phyloP scores from a whole-genome alignment of 495 filamentous ascomycete genomes.

The Lophiotrema nucula region DNA sequence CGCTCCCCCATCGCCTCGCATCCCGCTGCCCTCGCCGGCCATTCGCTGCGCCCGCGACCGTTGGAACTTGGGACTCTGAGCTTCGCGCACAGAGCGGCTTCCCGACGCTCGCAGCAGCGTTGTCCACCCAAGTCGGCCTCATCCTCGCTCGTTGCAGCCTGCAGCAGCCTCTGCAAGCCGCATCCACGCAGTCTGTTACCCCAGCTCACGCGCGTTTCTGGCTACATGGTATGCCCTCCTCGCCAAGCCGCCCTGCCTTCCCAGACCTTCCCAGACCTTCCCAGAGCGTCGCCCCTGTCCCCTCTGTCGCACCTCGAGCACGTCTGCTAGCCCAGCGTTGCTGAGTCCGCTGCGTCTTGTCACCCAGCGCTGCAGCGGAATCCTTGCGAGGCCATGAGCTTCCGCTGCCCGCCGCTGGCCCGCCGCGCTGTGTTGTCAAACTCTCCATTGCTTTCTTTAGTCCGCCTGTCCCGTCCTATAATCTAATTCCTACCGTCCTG shows the following conservation, averaged over 20 bases:
- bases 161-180: constrained; percentile 37
- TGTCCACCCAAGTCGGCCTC: constrained; percentile 34
- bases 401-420: constrained; percentile 11
- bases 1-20: constrained; percentile 2
- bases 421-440: constrained; percentile 26
- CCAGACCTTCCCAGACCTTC: too few species aligned
- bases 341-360: constrained; percentile 15
- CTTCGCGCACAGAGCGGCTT: constrained; percentile 12
- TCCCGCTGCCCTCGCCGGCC: constrained; percentile 2
- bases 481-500: constrained; percentile 25
- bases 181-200: constrained; percentile 34
- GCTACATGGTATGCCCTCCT: constrained; percentile 43
- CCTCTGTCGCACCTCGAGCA: constrained; percentile 25
- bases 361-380: constrained; percentile 13
- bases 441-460: constrained; percentile 25
- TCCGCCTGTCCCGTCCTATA: constrained; percentile 15
- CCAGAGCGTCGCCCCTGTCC: too few species aligned
- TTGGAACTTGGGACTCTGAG: constrained; percentile 6
- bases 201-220: constrained; percentile 34
- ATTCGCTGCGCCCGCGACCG: constrained; percentile 17
- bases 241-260: constrained; percentile 37
- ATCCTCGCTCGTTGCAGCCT: constrained; percentile 36
- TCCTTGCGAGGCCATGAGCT: constrained; percentile 24
- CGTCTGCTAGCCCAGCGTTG: constrained; percentile 4
- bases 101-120: constrained; percentile 22